Evolutionary conservation across 2,329 filamentous ascomycete genomes (phyloP), one percentile per base, ranked within the genome.

Genomic region (Cordyceps pruinosa): DNA sequence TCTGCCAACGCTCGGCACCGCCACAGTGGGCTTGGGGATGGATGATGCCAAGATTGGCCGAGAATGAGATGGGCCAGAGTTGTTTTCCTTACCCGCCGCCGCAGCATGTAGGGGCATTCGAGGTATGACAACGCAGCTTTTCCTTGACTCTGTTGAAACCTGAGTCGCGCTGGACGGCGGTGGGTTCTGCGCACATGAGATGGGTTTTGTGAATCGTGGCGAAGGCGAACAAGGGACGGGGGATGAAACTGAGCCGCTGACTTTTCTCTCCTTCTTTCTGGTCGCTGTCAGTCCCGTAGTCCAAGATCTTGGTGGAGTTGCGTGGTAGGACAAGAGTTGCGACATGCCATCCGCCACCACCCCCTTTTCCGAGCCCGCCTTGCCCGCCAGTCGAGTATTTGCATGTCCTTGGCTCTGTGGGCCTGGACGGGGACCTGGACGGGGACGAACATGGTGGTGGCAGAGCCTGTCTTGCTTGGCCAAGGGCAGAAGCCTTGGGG

Each of bases 21-120:
- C 52, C 52, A 47, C 42, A 47, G 45, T 47, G 42, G 34, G 17
- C 28, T 35, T 45, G 17, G 37, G n/a, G 23, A n/a, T n/a, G n/a
- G 10, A 54, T 26, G 23, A 13, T 28, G 44, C 52, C 52, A 55
- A 55, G 52, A 47, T 47, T 30, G 13, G 50, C 50, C 50, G 26
- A 45, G 45, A 19, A 10, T 26, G 39, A 25, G 26, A 21, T 44
- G 6, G 49, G 39, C 25, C 25, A 42, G 37, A 13, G 10, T n/a
- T 53, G 39, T 6, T 19, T 2, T 19, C 37, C 5, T 17, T 28
- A 28, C 37, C 37, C 37, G 26, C 35, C n/a, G 8, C 21, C 13
- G 47, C n/a, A 8, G 25, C 15, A 30, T 51, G 35, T 17, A 19
- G 15, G 35, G 35, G 19, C 15, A 17, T 17, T 39, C 4, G 35